phyloP scores from a whole-genome alignment of 495 filamentous ascomycete genomes.

The Rusavskia elegans region DNA sequence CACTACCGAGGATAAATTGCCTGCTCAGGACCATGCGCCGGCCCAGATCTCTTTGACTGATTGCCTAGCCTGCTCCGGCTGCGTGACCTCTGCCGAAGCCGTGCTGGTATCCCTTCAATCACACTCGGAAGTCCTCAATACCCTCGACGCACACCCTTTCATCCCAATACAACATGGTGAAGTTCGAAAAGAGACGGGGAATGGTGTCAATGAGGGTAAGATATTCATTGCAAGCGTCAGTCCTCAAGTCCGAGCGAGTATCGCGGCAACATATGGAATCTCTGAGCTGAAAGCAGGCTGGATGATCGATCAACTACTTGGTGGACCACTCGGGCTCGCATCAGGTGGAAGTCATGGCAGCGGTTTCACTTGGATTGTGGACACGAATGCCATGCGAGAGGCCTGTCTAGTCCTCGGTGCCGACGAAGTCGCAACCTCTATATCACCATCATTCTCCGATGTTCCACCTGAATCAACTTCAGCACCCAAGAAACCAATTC shows the following conservation, averaged over 20 bases:
- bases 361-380: constrained; percentile 72
- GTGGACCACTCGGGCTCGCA: constrained; percentile 50
- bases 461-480: constrained; percentile 3
- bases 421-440: constrained; percentile 50
- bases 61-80: constrained; percentile 93
- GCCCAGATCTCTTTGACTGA: constrained; percentile 94
- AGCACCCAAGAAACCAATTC: constrained; percentile 50
- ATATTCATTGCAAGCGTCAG: constrained; percentile 84
- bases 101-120: constrained; percentile 86
- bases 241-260: constrained; percentile 72
- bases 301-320: constrained; percentile 71
- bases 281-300: constrained; percentile 55
- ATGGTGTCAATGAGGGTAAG: constrained; percentile 33
- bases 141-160: constrained; percentile 53
- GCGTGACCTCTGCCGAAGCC: constrained; percentile 92
- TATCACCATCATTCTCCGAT: constrained; percentile 7
- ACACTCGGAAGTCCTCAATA: constrained; percentile 73
- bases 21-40: constrained; percentile 35
- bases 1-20: constrained; percentile 69
- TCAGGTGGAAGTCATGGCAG: constrained; percentile 52
- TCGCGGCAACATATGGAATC: constrained; percentile 67
- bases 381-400: constrained; percentile 68
- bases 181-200: constrained; percentile 10
- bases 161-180: constrained; percentile 10
- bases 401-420: constrained; percentile 62